These are phyloP conservation scores for Trichoderma pleuroti DNA, from an alignment of 2,329 filamentous ascomycete species.

Conservation along the genomic window DNA sequence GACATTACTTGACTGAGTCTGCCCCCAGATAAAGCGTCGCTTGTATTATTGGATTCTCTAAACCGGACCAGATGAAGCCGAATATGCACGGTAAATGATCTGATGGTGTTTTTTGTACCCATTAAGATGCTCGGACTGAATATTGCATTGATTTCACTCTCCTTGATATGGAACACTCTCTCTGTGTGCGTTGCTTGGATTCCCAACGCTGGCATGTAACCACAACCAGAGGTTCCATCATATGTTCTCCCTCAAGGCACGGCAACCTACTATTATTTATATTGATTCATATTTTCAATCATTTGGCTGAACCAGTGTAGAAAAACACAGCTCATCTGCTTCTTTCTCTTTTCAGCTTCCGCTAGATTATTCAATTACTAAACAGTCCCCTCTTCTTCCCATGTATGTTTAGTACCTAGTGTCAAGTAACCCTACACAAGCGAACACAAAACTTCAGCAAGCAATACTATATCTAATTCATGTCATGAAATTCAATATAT, in stretches of 20 bases:
- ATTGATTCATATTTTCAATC: not conserved
- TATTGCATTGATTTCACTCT: not conserved
- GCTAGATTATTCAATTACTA: not conserved
- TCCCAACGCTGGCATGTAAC: not conserved
- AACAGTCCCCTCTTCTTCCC: not conserved
- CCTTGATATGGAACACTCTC: not conserved
- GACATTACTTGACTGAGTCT: not conserved
- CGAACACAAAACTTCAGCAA: not conserved
- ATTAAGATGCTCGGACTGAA: not conserved
- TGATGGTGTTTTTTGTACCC: not conserved
- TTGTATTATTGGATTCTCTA: not conserved
- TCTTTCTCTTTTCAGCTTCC: not conserved
- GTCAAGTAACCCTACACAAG: not conserved
- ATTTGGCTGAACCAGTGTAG: not conserved
- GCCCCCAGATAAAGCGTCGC: not conserved
- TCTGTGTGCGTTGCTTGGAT: not conserved
- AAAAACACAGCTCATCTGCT: not conserved
- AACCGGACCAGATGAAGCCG: not conserved
- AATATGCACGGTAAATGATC: not conserved
- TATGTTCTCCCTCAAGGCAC: not conserved
- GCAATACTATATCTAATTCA: not conserved
- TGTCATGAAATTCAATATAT: not conserved
- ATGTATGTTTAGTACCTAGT: not conserved
- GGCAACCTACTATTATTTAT: not conserved
- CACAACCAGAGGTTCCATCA: not conserved